Conservation (phyloP, 2,329 filamentous ascomycete species). For the Epichloe uncinata region DNA sequence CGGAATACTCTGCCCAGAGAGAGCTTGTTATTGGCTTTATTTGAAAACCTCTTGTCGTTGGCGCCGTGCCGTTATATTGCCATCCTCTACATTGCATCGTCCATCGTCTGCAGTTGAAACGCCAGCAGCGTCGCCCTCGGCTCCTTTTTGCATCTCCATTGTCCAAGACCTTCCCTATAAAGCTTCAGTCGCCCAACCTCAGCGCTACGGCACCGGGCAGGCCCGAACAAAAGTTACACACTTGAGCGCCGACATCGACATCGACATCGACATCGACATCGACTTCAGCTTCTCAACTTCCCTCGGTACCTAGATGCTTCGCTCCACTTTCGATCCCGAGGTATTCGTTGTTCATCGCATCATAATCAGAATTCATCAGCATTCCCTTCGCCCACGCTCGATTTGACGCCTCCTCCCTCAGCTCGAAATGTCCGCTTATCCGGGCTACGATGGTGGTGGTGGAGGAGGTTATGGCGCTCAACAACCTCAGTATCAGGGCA, state of each 20-base stretch:
- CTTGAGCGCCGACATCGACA: not conserved
- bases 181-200: not conserved
- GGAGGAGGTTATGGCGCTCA: conserved; percentile 30
- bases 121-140: not conserved
- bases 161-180: not conserved
- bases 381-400: not conserved
- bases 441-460: conserved; percentile 29
- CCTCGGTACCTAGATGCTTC: not conserved
- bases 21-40: not conserved
- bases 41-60: not conserved
- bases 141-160: not conserved
- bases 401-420: not conserved
- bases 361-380: not conserved
- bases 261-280: not conserved
- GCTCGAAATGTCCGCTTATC: conserved; percentile 48
- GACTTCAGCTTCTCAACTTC: not conserved
- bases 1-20: not conserved
- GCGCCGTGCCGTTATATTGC: not conserved
- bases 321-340: not conserved
- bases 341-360: not conserved
- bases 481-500: conserved; percentile 27
- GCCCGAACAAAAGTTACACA: no score
- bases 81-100: not conserved
- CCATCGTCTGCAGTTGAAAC: not conserved
- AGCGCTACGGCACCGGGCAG: not conserved